Percentiles rank a stretch among this genome's conserved stretches.
Evolutionary conservation across 75 land plant genomes (phyloP).

Genomic region (Pinus taeda): DNA sequence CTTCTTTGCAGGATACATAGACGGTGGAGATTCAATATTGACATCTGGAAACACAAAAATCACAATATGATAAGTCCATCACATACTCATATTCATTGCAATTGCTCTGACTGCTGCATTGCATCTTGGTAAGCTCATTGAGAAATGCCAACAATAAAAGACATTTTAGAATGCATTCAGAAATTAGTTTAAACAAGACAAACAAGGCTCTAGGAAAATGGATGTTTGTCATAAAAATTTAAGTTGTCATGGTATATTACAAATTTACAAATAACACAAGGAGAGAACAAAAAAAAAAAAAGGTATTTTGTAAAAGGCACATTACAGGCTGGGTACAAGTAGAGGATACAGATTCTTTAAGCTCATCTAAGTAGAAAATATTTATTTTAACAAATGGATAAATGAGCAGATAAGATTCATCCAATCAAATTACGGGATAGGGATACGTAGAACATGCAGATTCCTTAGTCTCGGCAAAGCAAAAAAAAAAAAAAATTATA

Average conservation of each 20-base stretch:
- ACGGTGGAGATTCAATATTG: constrained; percentile 88
- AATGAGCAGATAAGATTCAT: no score
- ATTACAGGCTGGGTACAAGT: neutral
- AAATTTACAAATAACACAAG: neutral
- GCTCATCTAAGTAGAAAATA: no score
- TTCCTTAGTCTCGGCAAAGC: no score
- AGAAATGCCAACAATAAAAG: neutral
- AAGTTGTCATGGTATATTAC: neutral
- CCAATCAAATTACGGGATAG: no score
- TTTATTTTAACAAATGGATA: no score
- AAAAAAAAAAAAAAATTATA: no score
- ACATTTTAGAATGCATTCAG: neutral
- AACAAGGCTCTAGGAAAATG: neutral
- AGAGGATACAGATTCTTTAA: neutral
- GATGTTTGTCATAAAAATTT: neutral
- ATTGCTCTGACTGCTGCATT: neutral
- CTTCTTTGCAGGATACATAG: constrained; percentile 87
- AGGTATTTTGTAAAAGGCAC: neutral
- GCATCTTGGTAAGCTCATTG: neutral
- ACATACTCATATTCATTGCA: neutral
- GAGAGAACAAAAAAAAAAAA: neutral
- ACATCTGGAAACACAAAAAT: constrained; percentile 46
- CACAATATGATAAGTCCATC: neutral
- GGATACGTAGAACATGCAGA: no score
- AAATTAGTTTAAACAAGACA: neutral